Conservation (phyloP, 139 green algal genomes). For the Chlamydomonas asymmetrica region DNA sequence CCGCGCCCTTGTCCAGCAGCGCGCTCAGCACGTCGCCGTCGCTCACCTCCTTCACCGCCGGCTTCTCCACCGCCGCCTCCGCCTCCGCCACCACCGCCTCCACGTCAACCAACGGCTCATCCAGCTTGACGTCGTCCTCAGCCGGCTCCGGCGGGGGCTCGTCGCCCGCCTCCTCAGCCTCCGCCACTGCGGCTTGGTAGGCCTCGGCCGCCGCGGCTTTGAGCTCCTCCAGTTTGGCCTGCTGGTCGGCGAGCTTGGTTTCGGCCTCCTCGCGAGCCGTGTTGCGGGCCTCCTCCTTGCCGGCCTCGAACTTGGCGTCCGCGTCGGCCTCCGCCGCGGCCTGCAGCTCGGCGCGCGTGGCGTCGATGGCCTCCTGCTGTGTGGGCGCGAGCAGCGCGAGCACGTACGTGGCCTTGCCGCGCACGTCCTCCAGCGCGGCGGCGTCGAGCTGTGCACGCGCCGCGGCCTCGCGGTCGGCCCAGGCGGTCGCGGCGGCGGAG, state of each 20-base stretch:
- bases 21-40: conserved; percentile 55
- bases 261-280: conserved; percentile 35
- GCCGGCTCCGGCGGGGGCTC: conserved; percentile 17
- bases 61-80: conserved; percentile 44
- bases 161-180: conserved; percentile 18
- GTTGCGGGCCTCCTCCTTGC: conserved; percentile 34
- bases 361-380: conserved; percentile 28
- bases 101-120: conserved; percentile 47
- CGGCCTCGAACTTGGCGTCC: conserved; percentile 43
- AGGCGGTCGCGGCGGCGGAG: conserved; percentile 11
- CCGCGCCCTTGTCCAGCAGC: conserved; percentile 52
- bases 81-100: conserved; percentile 52
- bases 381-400: conserved; percentile 39
- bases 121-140: conserved; percentile 3
- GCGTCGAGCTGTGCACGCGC: conserved; percentile 18
- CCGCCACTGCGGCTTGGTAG: background rate
- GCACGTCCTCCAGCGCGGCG: conserved; percentile 39
- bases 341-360: conserved; percentile 34
- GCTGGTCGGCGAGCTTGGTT: conserved; percentile 38
- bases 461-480: conserved; percentile 36
- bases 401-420: conserved; percentile 43
- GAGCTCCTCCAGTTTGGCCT: conserved; percentile 40
- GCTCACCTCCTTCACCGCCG: conserved; percentile 42
- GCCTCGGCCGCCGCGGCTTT: conserved; percentile 23
- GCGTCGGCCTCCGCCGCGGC: conserved; percentile 38